Percentiles rank a stretch among this genome's conserved stretches.
Evolutionary conservation across 2,329 filamentous ascomycete genomes (phyloP).

Genomic region (Paraphaeosphaeria sporulosa): DNA sequence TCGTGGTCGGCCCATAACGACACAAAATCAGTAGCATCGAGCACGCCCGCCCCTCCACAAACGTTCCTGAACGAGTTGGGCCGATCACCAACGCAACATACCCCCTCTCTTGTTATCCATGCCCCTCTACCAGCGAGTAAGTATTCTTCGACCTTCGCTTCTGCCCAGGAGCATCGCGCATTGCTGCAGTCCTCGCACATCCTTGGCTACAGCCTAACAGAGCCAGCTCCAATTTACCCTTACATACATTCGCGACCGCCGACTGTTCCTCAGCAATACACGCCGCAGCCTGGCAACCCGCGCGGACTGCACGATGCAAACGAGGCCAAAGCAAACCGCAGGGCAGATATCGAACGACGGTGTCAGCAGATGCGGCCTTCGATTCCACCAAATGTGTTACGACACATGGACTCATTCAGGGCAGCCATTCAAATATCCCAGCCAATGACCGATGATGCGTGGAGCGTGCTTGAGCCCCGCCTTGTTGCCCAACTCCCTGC

Average conservation of each 20-base stretch:
- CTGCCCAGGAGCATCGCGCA: slow-evolving; percentile 22
- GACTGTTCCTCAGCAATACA: slow-evolving; percentile 45
- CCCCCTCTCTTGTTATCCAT: slow-evolving; percentile 41
- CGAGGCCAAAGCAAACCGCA: slow-evolving; percentile 69
- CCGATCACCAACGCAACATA: slow-evolving; percentile 36
- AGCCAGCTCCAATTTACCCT: slow-evolving; percentile 37
- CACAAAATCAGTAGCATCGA: slow-evolving; percentile 22
- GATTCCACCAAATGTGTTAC: slow-evolving; percentile 67
- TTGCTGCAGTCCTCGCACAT: slow-evolving; percentile 28
- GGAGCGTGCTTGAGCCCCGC: slow-evolving; percentile 72
- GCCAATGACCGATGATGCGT: slow-evolving; percentile 72
- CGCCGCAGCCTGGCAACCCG: slow-evolving; percentile 38
- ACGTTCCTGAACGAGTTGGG: slow-evolving; percentile 27
- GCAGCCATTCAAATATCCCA: slow-evolving; percentile 74
- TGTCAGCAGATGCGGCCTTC: slow-evolving; percentile 72
- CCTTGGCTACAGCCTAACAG: slow-evolving; percentile 37
- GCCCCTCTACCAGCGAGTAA: slow-evolving; percentile 46
- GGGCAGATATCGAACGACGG: slow-evolving; percentile 74
- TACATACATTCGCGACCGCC: slow-evolving; percentile 41
- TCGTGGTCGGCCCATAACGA: slow-evolving; percentile 31
- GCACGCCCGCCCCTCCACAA: slow-evolving; percentile 25
- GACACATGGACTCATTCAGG: slow-evolving; percentile 76
- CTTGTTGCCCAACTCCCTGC: slow-evolving; percentile 70
- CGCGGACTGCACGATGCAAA: slow-evolving; percentile 69
- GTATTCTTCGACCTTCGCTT: slow-evolving; percentile 32